These are phyloP conservation scores for Datisca glomerata DNA, from an alignment of 306 rosid species.

Conservation along the genomic window DNA sequence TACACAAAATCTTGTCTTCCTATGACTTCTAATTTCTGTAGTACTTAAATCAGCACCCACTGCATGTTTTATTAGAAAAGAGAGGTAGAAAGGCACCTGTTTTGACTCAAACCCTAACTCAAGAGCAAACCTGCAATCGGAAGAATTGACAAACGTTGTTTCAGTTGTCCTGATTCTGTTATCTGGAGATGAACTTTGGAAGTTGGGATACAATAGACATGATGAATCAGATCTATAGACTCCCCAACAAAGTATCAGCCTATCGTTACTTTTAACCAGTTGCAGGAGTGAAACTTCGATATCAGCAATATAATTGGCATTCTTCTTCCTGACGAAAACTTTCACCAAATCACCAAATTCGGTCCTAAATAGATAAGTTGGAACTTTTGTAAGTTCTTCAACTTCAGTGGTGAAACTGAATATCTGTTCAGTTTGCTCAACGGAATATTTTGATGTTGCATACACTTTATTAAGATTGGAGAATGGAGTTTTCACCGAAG, in stretches of 20 bases:
- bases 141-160: slow-evolving; percentile 23
- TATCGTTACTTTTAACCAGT: slow-evolving; percentile 14
- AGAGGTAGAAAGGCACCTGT: slow-evolving; percentile 57
- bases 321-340: slow-evolving; percentile 46
- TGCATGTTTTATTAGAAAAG: slow-evolving; percentile 40
- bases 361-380: slow-evolving; percentile 59
- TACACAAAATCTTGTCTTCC: slow-evolving; percentile 56
- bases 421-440: slow-evolving; percentile 23
- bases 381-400: slow-evolving; percentile 26
- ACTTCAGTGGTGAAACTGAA: slow-evolving; percentile 15
- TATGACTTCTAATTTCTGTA: slow-evolving; percentile 51
- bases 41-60: slow-evolving; percentile 19
- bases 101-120: slow-evolving; percentile 60
- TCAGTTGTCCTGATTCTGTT: slow-evolving; percentile 17
- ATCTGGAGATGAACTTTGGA: slow-evolving; percentile 15
- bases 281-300: slow-evolving; percentile 46
- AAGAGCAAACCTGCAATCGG: slow-evolving; percentile 26
- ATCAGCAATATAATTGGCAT: slow-evolving; percentile 29
- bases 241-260: slow-evolving; percentile 55
- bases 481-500: background rate
- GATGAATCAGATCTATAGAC: slow-evolving; percentile 47
- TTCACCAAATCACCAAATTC: slow-evolving; percentile 53
- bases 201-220: slow-evolving; percentile 18
- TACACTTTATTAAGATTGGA: slow-evolving; percentile 19
- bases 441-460: slow-evolving; percentile 36